These are phyloP conservation scores for Dactylellina sp. DNA, from an alignment of 2,329 filamentous ascomycete species.

Conservation along the genomic window DNA sequence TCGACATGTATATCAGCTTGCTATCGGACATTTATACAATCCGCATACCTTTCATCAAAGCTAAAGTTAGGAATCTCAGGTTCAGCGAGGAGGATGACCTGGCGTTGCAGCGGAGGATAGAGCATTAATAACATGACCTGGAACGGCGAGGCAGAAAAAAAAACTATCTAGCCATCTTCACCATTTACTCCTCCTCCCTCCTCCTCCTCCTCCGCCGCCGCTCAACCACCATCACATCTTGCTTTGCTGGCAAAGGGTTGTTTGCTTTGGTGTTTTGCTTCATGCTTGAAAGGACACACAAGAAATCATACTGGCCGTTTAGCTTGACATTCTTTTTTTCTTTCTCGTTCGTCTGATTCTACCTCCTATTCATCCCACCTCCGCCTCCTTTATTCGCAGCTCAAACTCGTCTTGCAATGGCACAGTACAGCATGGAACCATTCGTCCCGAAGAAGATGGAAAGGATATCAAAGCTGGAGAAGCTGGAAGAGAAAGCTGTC, in stretches of 20 bases:
- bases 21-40: constrained; percentile 35
- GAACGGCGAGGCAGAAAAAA: constrained; percentile 7
- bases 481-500: constrained; percentile 30
- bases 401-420: constrained; percentile 14
- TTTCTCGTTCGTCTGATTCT: neutral
- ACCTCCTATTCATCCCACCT: neutral
- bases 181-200: constrained; percentile 4
- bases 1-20: constrained; percentile 43
- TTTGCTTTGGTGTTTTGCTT: constrained; percentile 12
- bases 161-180: constrained; percentile 2
- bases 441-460: constrained; percentile 13
- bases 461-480: constrained; percentile 18
- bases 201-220: no score
- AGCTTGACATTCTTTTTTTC: constrained; percentile 1
- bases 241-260: constrained; percentile 35
- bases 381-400: neutral
- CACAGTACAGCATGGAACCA: constrained; percentile 28
- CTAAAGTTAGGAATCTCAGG: constrained; percentile 26
- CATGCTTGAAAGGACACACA: neutral
- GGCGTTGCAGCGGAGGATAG: constrained; percentile 30
- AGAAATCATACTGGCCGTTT: constrained; percentile 22
- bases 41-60: constrained; percentile 2
- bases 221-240: no score
- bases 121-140: constrained; percentile 16
- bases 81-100: constrained; percentile 31